Conservation (phyloP, 2,329 filamentous ascomycete species). For the Dactylonectria macrodidyma region DNA sequence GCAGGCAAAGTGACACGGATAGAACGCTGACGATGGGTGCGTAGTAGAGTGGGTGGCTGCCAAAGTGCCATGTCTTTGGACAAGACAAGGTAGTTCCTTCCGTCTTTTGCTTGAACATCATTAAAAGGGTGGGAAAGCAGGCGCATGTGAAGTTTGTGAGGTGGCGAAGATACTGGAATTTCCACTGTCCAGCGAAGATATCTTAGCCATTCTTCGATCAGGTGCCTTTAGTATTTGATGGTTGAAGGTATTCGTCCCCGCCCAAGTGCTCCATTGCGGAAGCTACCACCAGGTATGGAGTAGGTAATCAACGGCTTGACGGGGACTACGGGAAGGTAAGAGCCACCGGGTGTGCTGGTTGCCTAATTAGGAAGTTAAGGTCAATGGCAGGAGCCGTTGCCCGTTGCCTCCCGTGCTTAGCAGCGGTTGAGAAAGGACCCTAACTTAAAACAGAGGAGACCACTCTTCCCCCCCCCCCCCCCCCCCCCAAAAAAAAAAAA, state of each 20-base stretch:
- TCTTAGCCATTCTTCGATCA: neutral
- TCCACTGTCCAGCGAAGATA: neutral
- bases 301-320: conserved; percentile 17
- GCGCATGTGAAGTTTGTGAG: neutral
- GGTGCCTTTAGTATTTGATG: too few relatives aligned
- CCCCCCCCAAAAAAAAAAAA: neutral
- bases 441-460: conserved; percentile 12
- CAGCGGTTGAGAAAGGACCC: conserved; percentile 19
- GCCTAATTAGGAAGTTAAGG: conserved; percentile 25
- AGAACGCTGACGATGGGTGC: neutral
- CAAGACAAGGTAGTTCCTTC: too few relatives aligned
- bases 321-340: conserved; percentile 26
- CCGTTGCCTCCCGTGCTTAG: conserved; percentile 8
- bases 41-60: neutral
- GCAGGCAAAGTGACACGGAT: neutral
- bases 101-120: too few relatives aligned
- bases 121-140: too few relatives aligned
- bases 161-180: neutral
- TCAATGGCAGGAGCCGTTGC: neutral
- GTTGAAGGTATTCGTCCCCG: neutral
- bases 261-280: neutral
- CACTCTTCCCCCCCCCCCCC: neutral
- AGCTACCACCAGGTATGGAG: neutral
- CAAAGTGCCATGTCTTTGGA: neutral
- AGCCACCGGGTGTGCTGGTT: conserved; percentile 16